Base-by-base conservation (phyloP, 1,284 basidiomycete species). In the Coniophora puteana region DNA sequence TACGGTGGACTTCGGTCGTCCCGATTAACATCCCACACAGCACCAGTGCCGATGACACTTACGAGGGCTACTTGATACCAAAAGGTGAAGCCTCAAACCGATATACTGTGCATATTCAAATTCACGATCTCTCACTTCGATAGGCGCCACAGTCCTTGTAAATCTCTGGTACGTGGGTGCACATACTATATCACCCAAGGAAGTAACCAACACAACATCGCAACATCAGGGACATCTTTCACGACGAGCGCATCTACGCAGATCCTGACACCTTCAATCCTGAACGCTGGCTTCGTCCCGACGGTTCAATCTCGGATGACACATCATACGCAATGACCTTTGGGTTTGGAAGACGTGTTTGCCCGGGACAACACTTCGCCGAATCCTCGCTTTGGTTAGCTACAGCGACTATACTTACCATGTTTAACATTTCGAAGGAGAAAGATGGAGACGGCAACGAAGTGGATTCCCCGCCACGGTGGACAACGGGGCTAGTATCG, bases 1-100 rank as follows among this genome's bases (percentile, higher is more conserved):
- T 83, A 36, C 71, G 83, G 4, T 86, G 81, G 83, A 67, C 77
- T 46, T 57, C 63, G 4, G 76, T 79, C 16, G 59, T 57, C 5
- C 76, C 78, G 8, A 64, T 63, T 17, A 75, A 78, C 76, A 43
- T 40, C n/a, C n/a, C n/a, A n/a, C n/a, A n/a, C n/a, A n/a, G n/a
- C n/a, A n/a, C n/a, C n/a, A n/a, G n/a, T n/a, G n/a, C n/a, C n/a
- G n/a, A n/a, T n/a, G n/a, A n/a, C n/a, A n/a, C n/a, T n/a, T n/a
- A n/a, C n/a, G n/a, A n/a, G n/a, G n/a, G n/a, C n/a, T n/a, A n/a
- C n/a, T n/a, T n/a, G n/a, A n/a, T n/a, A n/a, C n/a, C n/a, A n/a
- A n/a, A n/a, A n/a, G n/a, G n/a, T n/a, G 65, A 45, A 1, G n/a
- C n/a, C n/a, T n/a, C n/a, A n/a, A n/a, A n/a, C n/a, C n/a, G n/a